Base-by-base conservation (phyloP, 257 asterid genomes). In the Solanum chiquidenum region DNA sequence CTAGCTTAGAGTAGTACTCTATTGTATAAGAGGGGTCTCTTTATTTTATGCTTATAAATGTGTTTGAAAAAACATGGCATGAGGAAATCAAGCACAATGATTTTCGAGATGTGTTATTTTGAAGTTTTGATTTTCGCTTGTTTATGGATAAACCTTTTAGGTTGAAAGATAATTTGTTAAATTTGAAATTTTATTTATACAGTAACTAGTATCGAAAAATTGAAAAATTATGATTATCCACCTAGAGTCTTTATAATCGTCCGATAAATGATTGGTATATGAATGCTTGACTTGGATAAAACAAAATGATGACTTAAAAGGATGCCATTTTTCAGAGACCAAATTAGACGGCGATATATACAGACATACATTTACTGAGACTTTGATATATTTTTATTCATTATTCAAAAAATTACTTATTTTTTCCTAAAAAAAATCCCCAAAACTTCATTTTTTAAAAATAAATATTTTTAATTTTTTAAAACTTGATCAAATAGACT, bases 121-220 rank as follows among this genome's bases (percentile, higher is more conserved):
- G 6, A 23, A 62, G 0, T 62, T 1, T 62, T 62, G 0, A 62
- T 62, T 29, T 64, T 1, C 0, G 5, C 16, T 64, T 5, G 4
- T 64, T 23, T 64, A 64, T 11, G 18, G 31, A 0, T 25, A 25
- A 64, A 64, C 11, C 11, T 52, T 25, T 11, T 1, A 12, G 20
- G 9, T 11, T 4, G 25, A 27, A 2, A 25, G 25, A 11, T 3
- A 12, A 29, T 27, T 68, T 69, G 37, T 68, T 3, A 6, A 69
- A 14, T 14, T 29, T 29, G 23, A 69, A 29, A 29, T 2, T 27
- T 27, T 27, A 5, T 10, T 20, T 25, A 60, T 9, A 40, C 12
- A 40, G 44, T 46, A 5, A 46, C 23, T 18, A 52, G 9, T 52
- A 52, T 2, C 0, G 0, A 52, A 52, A 52, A 52, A 2, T 52